These are phyloP conservation scores for Xerocomus potaroensis DNA, from an alignment of 768 basidiomycete species.

Conservation along the genomic window DNA sequence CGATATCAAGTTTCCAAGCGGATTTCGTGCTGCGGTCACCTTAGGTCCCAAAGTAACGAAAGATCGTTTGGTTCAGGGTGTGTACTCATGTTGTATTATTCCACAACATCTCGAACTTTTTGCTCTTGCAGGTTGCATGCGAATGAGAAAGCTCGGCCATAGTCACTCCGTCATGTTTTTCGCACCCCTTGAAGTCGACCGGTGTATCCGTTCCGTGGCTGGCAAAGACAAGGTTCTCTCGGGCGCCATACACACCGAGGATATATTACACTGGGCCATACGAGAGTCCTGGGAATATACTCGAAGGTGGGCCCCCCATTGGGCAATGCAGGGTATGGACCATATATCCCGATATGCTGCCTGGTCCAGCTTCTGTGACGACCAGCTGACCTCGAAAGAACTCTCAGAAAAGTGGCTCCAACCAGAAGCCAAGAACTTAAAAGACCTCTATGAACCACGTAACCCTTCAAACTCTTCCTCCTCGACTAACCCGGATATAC, in stretches of 20 bases:
- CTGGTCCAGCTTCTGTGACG: constrained; percentile 15
- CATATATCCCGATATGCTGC: constrained; percentile 25
- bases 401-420: constrained; percentile 34
- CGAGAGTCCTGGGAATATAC: constrained; percentile 40
- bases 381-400: not conserved
- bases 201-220: constrained; percentile 30
- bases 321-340: constrained; percentile 40
- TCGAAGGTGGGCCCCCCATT: constrained; percentile 35
- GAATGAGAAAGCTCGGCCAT: constrained; percentile 47
- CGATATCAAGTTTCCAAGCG: constrained; percentile 12
- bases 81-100: too few species aligned
- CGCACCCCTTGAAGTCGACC: constrained; percentile 42
- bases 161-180: constrained; percentile 48
- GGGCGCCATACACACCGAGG: constrained; percentile 16
- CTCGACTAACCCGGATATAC: constrained; percentile 19
- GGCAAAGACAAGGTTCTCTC: constrained; percentile 1
- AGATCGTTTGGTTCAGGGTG: constrained; percentile 15
- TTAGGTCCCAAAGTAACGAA: constrained; percentile 15
- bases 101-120: not conserved
- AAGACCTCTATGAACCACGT: constrained; percentile 30
- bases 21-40: constrained; percentile 13
- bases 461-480: constrained; percentile 6
- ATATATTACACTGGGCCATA: constrained; percentile 46
- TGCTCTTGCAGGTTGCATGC: constrained; percentile 46
- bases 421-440: constrained; percentile 35